phyloP scores from a whole-genome alignment of 768 basidiomycete genomes.

The Lyophyllum decastes region DNA sequence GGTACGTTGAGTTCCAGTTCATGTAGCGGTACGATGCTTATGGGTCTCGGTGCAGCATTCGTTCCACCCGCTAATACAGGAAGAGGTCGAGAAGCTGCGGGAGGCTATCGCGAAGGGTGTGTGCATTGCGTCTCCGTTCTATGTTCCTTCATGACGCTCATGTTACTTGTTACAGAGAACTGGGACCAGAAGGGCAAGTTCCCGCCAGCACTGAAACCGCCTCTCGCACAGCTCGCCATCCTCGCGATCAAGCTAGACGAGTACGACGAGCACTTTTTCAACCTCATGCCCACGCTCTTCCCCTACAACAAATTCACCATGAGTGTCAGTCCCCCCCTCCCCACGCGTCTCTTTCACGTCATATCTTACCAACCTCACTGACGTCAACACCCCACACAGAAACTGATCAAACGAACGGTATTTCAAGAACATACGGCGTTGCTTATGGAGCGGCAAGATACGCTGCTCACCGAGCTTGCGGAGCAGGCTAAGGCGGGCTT shows the following conservation, averaged over 20 bases:
- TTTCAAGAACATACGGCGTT: constrained; percentile 72
- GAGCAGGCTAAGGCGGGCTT: constrained; percentile 66
- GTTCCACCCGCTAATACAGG: constrained; percentile 74
- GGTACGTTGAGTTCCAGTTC: constrained; percentile 35
- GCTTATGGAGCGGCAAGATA: constrained; percentile 67
- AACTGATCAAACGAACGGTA: constrained; percentile 91
- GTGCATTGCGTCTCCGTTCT: constrained; percentile 1
- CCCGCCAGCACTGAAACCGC: constrained; percentile 75
- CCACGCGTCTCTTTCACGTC: too few relatives aligned
- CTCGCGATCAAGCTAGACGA: constrained; percentile 82
- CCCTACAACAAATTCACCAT: constrained; percentile 97
- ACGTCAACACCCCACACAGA: too few relatives aligned
- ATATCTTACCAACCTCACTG: too few relatives aligned
- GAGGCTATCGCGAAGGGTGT: constrained; percentile 61
- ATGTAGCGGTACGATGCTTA: neutral
- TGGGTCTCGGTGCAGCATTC: constrained; percentile 40
- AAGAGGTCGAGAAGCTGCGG: constrained; percentile 60
- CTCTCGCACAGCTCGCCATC: constrained; percentile 69
- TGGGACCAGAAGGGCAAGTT: constrained; percentile 90
- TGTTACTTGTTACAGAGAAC: constrained; percentile 46
- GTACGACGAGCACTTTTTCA: constrained; percentile 93
- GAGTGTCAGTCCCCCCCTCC: constrained; percentile 51
- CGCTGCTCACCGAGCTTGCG: constrained; percentile 63
- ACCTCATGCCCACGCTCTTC: constrained; percentile 81
- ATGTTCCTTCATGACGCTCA: neutral